phyloP scores from a whole-genome alignment of 116 monocot genomes.

The Phalaenopsis hybrid region DNA sequence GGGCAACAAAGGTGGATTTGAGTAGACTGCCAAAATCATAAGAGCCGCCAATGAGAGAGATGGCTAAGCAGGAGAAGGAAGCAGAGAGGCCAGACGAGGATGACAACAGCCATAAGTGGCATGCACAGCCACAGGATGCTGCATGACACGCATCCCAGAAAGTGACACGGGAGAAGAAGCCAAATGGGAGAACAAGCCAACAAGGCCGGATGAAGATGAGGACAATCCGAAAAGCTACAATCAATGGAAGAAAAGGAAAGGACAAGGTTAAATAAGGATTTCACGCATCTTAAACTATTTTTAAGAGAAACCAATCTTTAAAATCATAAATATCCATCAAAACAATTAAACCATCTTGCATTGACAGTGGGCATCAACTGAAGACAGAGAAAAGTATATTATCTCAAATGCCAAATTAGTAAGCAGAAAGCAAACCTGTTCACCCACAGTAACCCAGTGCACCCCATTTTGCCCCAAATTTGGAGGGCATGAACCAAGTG shows the following conservation, averaged over 20 bases:
- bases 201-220: no score
- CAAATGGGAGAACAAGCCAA: no score
- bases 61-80: no score
- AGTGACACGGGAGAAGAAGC: no score
- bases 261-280: neutral
- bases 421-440: slow-evolving; percentile 56
- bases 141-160: no score
- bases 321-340: neutral
- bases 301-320: neutral
- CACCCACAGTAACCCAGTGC: slow-evolving; percentile 78
- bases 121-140: no score
- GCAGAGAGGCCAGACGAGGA: no score
- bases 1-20: no score
- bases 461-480: slow-evolving; percentile 57
- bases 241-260: neutral
- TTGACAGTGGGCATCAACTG: neutral
- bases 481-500: slow-evolving; percentile 83
- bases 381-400: neutral
- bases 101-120: no score
- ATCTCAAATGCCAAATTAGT: neutral
- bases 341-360: neutral
- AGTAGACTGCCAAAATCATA: no score
- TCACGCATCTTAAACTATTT: neutral
- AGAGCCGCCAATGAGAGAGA: no score
- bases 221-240: neutral